phyloP scores from a whole-genome alignment of 2,329 filamentous ascomycete species.

The Xylariaceae sp. region DNA sequence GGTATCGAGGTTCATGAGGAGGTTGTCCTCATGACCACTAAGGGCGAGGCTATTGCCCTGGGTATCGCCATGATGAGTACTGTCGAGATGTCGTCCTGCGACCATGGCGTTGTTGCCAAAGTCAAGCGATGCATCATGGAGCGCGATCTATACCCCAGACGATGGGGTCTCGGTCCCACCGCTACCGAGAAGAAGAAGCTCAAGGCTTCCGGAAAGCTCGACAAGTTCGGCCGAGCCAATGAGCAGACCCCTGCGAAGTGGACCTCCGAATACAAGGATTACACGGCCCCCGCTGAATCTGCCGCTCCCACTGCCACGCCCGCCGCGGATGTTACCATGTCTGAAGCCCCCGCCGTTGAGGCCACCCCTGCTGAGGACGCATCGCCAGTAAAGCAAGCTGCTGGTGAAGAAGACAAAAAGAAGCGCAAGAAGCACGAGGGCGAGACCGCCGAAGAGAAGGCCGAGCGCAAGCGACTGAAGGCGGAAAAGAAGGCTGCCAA shows the following conservation, averaged over 20 bases:
- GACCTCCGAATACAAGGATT: constrained; percentile 91
- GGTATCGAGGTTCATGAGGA: constrained; percentile 94
- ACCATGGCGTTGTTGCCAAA: constrained; percentile 96
- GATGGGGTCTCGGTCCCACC: constrained; percentile 93
- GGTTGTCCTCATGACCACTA: constrained; percentile 96
- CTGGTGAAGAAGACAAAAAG: constrained; percentile 60
- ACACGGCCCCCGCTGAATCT: constrained; percentile 48
- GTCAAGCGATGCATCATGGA: constrained; percentile 99
- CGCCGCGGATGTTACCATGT: constrained; percentile 40
- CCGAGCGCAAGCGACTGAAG: constrained; percentile 55
- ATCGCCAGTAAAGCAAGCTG: constrained; percentile 34
- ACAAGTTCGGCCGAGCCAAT: constrained; percentile 93
- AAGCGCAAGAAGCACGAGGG: constrained; percentile 79
- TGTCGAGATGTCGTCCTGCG: constrained; percentile 92
- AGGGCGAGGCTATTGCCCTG: constrained; percentile 96
- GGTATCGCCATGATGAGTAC: constrained; percentile 98
- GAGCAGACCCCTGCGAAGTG: constrained; percentile 91
- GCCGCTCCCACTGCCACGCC: constrained; percentile 37
- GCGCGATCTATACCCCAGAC: constrained; percentile 90
- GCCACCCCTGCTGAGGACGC: constrained; percentile 35
- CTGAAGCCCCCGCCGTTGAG: constrained; percentile 36
- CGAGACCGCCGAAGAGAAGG: constrained; percentile 65
- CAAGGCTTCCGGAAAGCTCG: constrained; percentile 94
- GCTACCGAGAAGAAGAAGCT: constrained; percentile 99
- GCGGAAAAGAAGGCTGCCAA: constrained; percentile 56